Evolutionary conservation across 768 basidiomycete genomes (phyloP), one percentile per base, ranked within the genome.

Genomic region (Psilocybe subaeruginosa): DNA sequence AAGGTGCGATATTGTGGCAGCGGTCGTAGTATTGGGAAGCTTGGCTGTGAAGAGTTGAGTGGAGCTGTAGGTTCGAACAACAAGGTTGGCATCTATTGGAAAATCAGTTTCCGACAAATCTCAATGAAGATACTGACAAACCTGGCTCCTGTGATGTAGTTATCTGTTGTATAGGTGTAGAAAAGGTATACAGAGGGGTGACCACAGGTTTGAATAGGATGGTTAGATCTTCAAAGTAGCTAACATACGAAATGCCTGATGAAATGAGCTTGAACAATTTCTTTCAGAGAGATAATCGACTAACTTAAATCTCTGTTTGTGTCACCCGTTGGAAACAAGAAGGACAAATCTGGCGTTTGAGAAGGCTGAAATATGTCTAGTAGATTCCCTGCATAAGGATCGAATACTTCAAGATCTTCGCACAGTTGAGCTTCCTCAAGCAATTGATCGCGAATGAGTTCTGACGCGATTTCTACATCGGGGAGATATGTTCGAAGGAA

Each of bases 401-500:
- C 84, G 49, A 88, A 89, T 11, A 60, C 59, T 30, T 76, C 67
- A 14, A 81, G 68, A n/a, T 73, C 65, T 23, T 68, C 72, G 39
- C 66, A 59, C 53, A 74, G 63, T 45, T 68, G 73, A 11, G 78
- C 74, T 49, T 88, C 85, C 54, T 77, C 74, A 11, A 77, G 72
- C 17, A 91, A 72, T 59, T 87, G 79, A 29, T 84, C 81, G 54
- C 83, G 73, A 48, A 93, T 78, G 23, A 93, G 74, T 43, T 91
- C 86, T n/a, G 82, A 74, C 6, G 89, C 76, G n/a, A 94, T 77
- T 61, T 92, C 90, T 14, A 89, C 78, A 61, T 93, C 91, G 1
- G 92, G 90, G 56, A 89, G 80, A 71, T 83, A 81, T 3, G 85
- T 87, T 48, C 89, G 85, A 50, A 93, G 77, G 66, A 91, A 92